Percentiles rank a stretch among this genome's conserved stretches.
phyloP scores from a whole-genome alignment of 2,329 filamentous ascomycete genomes.

The Alternaria brassicae region DNA sequence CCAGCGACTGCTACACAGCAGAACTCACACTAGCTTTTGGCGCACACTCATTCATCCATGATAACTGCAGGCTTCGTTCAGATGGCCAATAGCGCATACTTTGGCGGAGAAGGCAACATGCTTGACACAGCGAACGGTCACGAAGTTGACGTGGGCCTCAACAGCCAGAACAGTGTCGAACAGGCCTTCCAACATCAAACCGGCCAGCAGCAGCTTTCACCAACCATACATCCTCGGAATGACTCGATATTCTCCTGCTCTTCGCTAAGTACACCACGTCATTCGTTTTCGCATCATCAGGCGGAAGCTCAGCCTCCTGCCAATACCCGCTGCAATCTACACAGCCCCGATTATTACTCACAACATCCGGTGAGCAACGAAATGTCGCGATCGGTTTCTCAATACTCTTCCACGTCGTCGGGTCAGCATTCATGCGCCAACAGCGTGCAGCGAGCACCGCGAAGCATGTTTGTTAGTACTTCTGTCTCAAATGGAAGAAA shows the following conservation, averaged over 20 bases:
- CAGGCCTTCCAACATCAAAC: conserved; percentile 14
- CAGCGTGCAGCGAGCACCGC: background rate
- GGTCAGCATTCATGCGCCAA: background rate
- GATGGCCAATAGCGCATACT: conserved; percentile 7
- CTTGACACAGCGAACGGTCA: conserved; percentile 7
- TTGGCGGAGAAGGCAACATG: conserved; percentile 5
- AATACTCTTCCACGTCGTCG: conserved; percentile 16
- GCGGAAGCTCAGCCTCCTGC: conserved; percentile 29
- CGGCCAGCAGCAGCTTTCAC: conserved; percentile 16
- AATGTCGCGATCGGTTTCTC: conserved; percentile 23
- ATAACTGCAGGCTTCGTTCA: background rate
- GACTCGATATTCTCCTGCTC: conserved; percentile 24
- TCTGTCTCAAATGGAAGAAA: background rate
- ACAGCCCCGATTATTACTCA: conserved; percentile 1
- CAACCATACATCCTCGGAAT: conserved; percentile 15
- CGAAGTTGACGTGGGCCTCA: background rate
- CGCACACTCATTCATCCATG: background rate
- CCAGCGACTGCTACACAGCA: background rate
- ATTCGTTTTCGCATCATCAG: conserved; percentile 14
- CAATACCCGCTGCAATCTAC: conserved; percentile 3
- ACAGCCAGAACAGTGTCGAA: conserved; percentile 6
- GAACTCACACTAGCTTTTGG: background rate
- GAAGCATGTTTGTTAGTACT: conserved; percentile 1
- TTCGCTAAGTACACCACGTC: conserved; percentile 3
- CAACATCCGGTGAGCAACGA: conserved; percentile 9